Percentiles rank a stretch among this genome's conserved stretches.
phyloP scores from a whole-genome alignment of 2,329 filamentous ascomycete species.

The Colletotrichum sp. region DNA sequence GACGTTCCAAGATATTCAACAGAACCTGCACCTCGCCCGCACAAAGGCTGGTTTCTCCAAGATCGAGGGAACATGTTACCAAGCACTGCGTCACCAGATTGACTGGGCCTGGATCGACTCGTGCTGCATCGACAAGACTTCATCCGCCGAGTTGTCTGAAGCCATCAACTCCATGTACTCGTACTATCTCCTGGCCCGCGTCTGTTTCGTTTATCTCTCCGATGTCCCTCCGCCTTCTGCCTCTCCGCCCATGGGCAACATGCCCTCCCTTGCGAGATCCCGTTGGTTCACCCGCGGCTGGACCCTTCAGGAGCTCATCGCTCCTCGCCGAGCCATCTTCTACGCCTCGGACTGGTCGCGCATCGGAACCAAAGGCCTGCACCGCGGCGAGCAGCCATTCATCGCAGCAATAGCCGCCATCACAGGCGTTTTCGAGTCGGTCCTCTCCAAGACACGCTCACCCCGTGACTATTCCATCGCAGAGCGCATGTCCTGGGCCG shows the following conservation, averaged over 20 bases:
- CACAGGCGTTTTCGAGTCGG: conserved; percentile 12
- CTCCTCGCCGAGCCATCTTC: conserved; percentile 26
- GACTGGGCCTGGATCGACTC: conserved; percentile 20
- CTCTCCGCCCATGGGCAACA: background rate
- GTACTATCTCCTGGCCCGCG: conserved; percentile 19
- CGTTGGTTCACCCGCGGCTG: conserved; percentile 21
- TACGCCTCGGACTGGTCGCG: conserved; percentile 26
- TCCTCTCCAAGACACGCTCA: conserved; percentile 2
- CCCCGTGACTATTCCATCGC: conserved; percentile 26
- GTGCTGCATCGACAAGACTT: conserved; percentile 22
- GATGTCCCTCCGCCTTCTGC: background rate
- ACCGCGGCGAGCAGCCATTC: conserved; percentile 3
- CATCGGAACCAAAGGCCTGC: conserved; percentile 10
- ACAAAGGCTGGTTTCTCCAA: conserved; percentile 13
- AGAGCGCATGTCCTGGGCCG: conserved; percentile 33
- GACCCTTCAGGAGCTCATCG: conserved; percentile 27
- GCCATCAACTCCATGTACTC: conserved; percentile 25
- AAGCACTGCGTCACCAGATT: conserved; percentile 16
- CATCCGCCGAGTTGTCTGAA: conserved; percentile 20
- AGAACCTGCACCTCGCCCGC: background rate
- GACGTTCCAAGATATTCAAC: conserved; percentile 28
- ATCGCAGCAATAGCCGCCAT: background rate
- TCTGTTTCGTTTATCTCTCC: conserved; percentile 23
- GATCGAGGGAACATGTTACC: conserved; percentile 18
- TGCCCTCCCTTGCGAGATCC: background rate